These are phyloP conservation scores for Cnidoscolus chayamansa DNA, from an alignment of 441 rosid species.

Conservation along the genomic window DNA sequence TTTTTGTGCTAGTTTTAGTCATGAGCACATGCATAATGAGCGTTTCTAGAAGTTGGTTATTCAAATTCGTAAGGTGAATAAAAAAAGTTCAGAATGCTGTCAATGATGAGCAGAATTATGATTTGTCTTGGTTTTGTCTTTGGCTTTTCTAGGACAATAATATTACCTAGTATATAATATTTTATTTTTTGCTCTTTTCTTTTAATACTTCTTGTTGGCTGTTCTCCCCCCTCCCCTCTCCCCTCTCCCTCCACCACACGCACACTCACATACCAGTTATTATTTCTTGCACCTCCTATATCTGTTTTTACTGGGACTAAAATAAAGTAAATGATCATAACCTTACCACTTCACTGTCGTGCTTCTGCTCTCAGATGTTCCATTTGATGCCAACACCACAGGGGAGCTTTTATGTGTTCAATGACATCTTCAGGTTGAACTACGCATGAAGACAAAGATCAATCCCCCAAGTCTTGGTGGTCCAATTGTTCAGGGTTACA, in stretches of 20 bases:
- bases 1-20: too few species aligned
- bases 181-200: neutral
- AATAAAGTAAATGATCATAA: neutral
- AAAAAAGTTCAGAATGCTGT: too few species aligned
- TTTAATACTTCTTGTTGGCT: too few species aligned
- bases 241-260: too few species aligned
- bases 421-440: conserved; percentile 97
- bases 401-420: conserved; percentile 89
- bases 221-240: too few species aligned
- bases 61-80: too few species aligned
- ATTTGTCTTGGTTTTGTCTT: too few species aligned
- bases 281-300: neutral
- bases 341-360: conserved; percentile 21
- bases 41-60: too few species aligned
- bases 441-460: conserved; percentile 56
- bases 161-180: neutral
- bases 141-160: too few species aligned
- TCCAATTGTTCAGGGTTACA: conserved; percentile 18
- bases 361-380: conserved; percentile 61
- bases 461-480: neutral
- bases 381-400: conserved; percentile 92
- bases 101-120: too few species aligned
- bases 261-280: too few species aligned
- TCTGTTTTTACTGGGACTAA: neutral
- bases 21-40: too few species aligned